phyloP scores from a whole-genome alignment of 2,329 filamentous ascomycete genomes.

The Drechmeria coniospora region DNA sequence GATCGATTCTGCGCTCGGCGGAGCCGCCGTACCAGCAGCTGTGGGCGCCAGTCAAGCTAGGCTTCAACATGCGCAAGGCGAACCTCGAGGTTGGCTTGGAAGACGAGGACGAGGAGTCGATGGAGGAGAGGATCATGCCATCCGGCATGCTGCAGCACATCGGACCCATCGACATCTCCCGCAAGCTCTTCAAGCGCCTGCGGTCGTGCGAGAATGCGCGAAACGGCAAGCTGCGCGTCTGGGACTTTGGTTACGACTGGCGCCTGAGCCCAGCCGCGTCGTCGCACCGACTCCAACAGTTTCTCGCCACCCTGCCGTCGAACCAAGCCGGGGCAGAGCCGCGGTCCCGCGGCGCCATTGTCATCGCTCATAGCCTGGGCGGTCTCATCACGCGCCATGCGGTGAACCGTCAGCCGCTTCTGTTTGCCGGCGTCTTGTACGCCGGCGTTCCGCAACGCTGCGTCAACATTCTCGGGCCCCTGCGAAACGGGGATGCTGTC shows the following conservation, averaged over 20 bases:
- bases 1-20: conserved; percentile 74
- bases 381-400: conserved; percentile 79
- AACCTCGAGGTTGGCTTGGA: conserved; percentile 77
- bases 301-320: conserved; percentile 57
- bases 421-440: conserved; percentile 76
- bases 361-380: conserved; percentile 77
- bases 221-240: conserved; percentile 57
- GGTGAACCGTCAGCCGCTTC: conserved; percentile 68
- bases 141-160: conserved; percentile 85
- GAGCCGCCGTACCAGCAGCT: conserved; percentile 71
- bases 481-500: conserved; percentile 86
- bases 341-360: conserved; percentile 52
- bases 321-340: conserved; percentile 43
- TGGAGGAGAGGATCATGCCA: conserved; percentile 69
- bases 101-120: conserved; percentile 66
- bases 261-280: conserved; percentile 67
- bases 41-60: conserved; percentile 89
- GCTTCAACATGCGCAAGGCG: conserved; percentile 79
- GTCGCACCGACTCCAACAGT: conserved; percentile 55
- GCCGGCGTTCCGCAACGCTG: conserved; percentile 75
- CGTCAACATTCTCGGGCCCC: conserved; percentile 78
- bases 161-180: conserved; percentile 80
- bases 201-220: conserved; percentile 58
- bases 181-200: conserved; percentile 64
- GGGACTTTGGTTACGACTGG: conserved; percentile 95